Conservation (phyloP, 352 stramenopile species). For the Phytopythium delawarense region DNA sequence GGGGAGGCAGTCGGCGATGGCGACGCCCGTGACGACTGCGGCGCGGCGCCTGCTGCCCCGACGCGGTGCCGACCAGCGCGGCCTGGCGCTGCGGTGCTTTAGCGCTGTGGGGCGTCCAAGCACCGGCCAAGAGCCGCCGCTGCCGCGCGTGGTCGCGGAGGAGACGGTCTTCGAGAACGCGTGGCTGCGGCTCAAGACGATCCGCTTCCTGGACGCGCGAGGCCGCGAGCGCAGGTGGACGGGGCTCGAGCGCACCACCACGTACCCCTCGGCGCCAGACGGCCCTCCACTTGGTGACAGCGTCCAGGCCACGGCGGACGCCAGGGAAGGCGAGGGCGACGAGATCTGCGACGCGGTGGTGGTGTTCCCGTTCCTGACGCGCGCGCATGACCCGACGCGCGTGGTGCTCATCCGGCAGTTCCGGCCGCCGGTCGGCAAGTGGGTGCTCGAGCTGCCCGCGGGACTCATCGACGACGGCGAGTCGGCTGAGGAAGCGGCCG, state of each 20-base stretch:
- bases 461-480: slow-evolving; percentile 89
- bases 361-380: slow-evolving; percentile 68
- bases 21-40: no score
- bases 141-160: slow-evolving; percentile 47
- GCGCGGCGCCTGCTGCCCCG: neutral
- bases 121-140: neutral
- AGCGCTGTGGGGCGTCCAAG: neutral
- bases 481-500: slow-evolving; percentile 60
- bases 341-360: slow-evolving; percentile 59
- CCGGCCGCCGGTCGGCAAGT: slow-evolving; percentile 77
- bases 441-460: slow-evolving; percentile 89
- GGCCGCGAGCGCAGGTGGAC: slow-evolving; percentile 57
- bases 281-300: neutral
- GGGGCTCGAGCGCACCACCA: slow-evolving; percentile 61
- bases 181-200: slow-evolving; percentile 62
- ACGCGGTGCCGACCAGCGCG: neutral
- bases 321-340: neutral
- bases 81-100: neutral
- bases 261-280: slow-evolving; percentile 30
- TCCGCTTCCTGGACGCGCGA: slow-evolving; percentile 51
- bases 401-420: slow-evolving; percentile 90
- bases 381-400: slow-evolving; percentile 16
- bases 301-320: neutral
- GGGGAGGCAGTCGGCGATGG: no score
- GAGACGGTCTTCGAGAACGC: slow-evolving; percentile 61